Evolutionary conservation across 441 rosid species (phyloP), one percentile per base, ranked within the genome.

Genomic region (Euphorbia corollata): DNA sequence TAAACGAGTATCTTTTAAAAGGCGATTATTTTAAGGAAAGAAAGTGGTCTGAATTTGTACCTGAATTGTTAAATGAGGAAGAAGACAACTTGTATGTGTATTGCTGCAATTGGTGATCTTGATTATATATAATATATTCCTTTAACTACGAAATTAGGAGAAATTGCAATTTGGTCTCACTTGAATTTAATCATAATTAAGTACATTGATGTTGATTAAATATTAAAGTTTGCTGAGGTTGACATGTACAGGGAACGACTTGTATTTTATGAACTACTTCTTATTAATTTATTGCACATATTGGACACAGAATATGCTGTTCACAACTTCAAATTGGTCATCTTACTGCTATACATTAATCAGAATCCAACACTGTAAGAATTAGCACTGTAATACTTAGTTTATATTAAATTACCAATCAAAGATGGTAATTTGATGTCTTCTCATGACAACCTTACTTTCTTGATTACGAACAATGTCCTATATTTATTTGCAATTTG

Each of bases 1-100:
- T 23, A 16, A 22, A 61, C 6, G 51, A 47, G 69, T 20, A 66
- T 66, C 69, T 62, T 43, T 55, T 66, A 1, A 36, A 16, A 19
- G 15, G 38, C 59, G 41, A 48, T 48, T 15, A 30, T 34, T 8
- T 30, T 18, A 30, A 48, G 16, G 59, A n/a, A 48, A 13, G 32
- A n/a, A 48, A 5, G 10, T n/a, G 12, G 8, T 6, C 38, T 15
- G 24, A 1, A 48, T 63, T 63, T 55, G 30, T 65, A 34, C 13
- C 53, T 5, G 13, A 20, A 20, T 54, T 9, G 23, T 65, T 5
- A 36, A 54, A 20, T 54, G 18, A 54, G 47, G 27, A 53, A 39
- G 13, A 65, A 30, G 61, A 65, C 50, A 65, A 36, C 19, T 23
- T 63, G 0, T 18, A 38, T 50, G 15, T 16, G 18, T 12, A 6